Base-by-base conservation (phyloP, 2,329 filamentous ascomycete genomes). In the Fonsecaea monophora region DNA sequence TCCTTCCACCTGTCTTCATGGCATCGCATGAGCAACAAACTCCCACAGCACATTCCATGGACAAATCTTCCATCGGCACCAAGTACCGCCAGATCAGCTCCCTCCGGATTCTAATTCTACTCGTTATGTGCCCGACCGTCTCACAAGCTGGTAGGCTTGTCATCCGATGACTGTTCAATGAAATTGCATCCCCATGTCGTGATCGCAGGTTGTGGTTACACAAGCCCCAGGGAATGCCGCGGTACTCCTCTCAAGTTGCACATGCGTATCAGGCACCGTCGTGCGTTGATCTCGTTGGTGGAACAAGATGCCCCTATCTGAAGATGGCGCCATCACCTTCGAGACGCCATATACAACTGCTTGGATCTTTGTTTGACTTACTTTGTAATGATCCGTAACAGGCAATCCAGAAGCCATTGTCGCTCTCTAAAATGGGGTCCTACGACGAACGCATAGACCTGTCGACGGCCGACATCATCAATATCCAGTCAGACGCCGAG, bases 401-500 rank as follows among this genome's bases (percentile, higher is more conserved):
- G 40, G 18, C 2, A 2, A 15, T 1, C 7, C 40, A 18, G 18
- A 45, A 18, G n/a, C 15, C 4, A 18, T 45, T 4, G 40, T 18
- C 6, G 40, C 40, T 45, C n/a, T 18, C 40, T 6, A 45, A 1
- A 45, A 60, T 60, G 57, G 57, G 57, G 5, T 60, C 57, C 15
- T 50, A 34, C 18, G 21, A 60, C 12, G 30, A 45, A 10, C 2
- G n/a, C 38, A n/a, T 18, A 30, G 40, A 50, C 21, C 57, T 48
- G 25, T 34, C 21, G 32, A 45, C 38, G n/a, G 45, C 57, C 10
- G 56, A 61, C 35, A 56, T 67, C 12, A 64, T 95, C 75, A 92
- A 97, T 77, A 96, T 97, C 71, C 91, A 92, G 71, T 83, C 84
- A 71, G 85, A 88, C 73, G 84, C 86, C 48, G 85, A 89, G 63